phyloP scores from a whole-genome alignment of 495 filamentous ascomycete species.

The Viridothelium virens region DNA sequence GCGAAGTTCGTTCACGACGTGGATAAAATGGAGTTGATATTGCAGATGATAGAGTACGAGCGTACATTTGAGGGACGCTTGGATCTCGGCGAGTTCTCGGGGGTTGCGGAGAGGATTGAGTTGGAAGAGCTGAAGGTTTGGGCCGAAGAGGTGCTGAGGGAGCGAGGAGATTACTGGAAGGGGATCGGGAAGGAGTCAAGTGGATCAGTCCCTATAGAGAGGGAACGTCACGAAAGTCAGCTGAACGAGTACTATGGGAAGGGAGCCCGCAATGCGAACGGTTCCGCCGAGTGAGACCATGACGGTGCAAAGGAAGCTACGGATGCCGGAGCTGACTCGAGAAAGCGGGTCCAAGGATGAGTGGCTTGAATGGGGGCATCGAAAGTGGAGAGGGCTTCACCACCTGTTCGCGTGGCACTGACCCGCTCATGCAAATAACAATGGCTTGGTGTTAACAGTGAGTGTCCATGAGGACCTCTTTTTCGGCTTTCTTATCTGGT shows the following conservation, averaged over 20 bases:
- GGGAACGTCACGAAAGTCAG: constrained; percentile 22
- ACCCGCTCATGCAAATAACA: too few relatives aligned
- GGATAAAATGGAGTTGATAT: constrained; percentile 87
- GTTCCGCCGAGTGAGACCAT: not conserved
- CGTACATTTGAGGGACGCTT: constrained; percentile 52
- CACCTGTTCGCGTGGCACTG: too few relatives aligned
- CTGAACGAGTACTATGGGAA: constrained; percentile 26
- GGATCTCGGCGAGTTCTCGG: constrained; percentile 77
- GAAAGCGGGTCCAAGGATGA: not conserved
- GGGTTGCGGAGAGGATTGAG: constrained; percentile 63
- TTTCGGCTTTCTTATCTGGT: too few relatives aligned
- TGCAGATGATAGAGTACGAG: constrained; percentile 98
- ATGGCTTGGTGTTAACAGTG: too few relatives aligned
- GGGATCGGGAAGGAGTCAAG: constrained; percentile 21
- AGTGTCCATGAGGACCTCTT: too few relatives aligned
- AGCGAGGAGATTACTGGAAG: constrained; percentile 70
- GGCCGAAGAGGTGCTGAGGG: constrained; percentile 64
- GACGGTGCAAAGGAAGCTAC: not conserved
- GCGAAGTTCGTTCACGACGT: constrained; percentile 89
- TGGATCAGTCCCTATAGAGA: constrained; percentile 18
- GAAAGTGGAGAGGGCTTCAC: too few relatives aligned
- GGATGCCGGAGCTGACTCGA: not conserved
- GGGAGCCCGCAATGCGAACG: not conserved
- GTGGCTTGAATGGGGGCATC: too few relatives aligned
- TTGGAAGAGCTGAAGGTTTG: constrained; percentile 72